Percentiles rank a stretch among this genome's conserved stretches.
Evolutionary conservation across 139 green algal species (phyloP).

Genomic region (Zygnema cylindricum): DNA sequence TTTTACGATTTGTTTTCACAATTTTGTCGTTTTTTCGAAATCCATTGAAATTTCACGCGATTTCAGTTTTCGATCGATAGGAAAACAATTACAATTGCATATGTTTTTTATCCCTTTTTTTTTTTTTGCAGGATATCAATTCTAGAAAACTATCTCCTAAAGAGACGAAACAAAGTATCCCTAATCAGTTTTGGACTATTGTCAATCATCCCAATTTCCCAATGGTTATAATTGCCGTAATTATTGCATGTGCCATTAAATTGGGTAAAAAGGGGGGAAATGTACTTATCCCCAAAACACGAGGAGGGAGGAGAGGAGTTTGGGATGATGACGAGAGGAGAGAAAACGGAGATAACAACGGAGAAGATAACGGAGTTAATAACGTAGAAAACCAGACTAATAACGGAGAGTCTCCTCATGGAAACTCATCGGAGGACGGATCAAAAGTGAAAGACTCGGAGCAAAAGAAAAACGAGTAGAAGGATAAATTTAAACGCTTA

Average conservation of each 20-base stretch:
- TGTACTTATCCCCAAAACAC: neutral
- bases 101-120: neutral
- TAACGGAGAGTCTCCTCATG: too few species aligned
- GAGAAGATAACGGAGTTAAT: neutral
- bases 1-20: too few species aligned
- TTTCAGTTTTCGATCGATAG: too few species aligned
- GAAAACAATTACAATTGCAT: too few species aligned
- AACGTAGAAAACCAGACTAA: too few species aligned
- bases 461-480: too few species aligned
- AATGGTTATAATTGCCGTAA: neutral
- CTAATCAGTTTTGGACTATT: neutral
- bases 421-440: too few species aligned
- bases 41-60: too few species aligned
- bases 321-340: neutral
- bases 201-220: neutral
- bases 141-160: neutral
- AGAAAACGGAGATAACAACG: slow-evolving; percentile 5
- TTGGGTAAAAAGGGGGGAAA: neutral
- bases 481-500: too few species aligned
- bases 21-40: too few species aligned
- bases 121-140: slow-evolving; percentile 22
- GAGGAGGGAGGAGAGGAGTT: neutral
- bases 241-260: slow-evolving; percentile 3
- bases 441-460: too few species aligned
- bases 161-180: neutral